Evolutionary conservation across 176 grass and related monocot genomes (phyloP), one percentile per base, ranked within the genome.

Genomic region (Carex cristatella): DNA sequence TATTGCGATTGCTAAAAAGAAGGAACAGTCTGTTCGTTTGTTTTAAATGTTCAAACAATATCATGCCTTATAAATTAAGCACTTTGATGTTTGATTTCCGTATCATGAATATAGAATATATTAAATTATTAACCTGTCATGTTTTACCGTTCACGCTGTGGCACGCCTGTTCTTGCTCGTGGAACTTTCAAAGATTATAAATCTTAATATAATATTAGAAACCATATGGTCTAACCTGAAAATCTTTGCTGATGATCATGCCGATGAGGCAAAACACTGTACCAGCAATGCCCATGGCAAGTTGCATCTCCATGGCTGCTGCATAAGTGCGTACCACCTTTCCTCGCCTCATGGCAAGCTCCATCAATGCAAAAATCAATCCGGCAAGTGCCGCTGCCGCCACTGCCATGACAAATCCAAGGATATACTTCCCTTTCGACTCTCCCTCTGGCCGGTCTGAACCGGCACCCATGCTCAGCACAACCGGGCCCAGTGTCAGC

Each of bases 251-350:
- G 82, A 92, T 74, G 53, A 66, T 67, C 94, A 94, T 97, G 10
- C 90, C 94, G 46, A 97, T 33, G 79, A 94, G 37, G 88, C 94
- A 94, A 38, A 97, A 86, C 2, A 56, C 5, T 1, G 88, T 89
- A 28, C 91, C 92, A 10, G 88, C 84, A 18, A 80, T 81, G 3
- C 91, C 94, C 82, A 97, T 90, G 61, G 89, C 90, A 27, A 89
- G 68, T 61, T 97, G 94, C 80, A 92, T 85, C 90, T 94, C 91
- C 88, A 97, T 90, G 11, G 91, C 89, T 1, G 81, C 83, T 1
- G 69, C 18, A 75, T 90, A 94, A 4, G 88, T 88, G 0, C 85
- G 79, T 0, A 82, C 88, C 65, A 57, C 80, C 71, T 70, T 58
- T 1, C 79, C 86, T 0, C 87, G 35, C 40, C 75, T 79, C 88